Evolutionary conservation across 1,284 basidiomycete genomes (phyloP).

Genomic region (Fomitopsis schrenkii): DNA sequence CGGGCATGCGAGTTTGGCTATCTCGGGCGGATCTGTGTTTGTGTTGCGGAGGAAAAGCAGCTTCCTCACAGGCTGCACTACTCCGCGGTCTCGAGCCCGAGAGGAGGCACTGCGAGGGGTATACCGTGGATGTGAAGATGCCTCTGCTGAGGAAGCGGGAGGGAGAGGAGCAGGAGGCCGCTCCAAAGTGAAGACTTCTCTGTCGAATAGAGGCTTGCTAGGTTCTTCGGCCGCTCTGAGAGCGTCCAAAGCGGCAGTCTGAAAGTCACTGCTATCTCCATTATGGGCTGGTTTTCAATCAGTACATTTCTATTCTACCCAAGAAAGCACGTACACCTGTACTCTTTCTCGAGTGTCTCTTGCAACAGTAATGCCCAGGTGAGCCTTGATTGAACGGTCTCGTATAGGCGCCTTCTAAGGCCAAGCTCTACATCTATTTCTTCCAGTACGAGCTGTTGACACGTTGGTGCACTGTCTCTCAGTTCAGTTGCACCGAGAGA

Average conservation of each 20-base stretch:
- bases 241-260: conserved; percentile 52
- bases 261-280: conserved; percentile 36
- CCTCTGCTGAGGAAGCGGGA: conserved; percentile 12
- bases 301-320: conserved; percentile 1
- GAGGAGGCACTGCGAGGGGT: conserved; percentile 12
- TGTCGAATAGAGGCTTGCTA: conserved; percentile 44
- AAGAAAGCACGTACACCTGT: conserved; percentile 8
- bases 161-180: conserved; percentile 12
- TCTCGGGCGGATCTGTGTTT: conserved; percentile 29
- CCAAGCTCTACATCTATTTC: conserved; percentile 66
- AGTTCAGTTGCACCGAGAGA: neutral
- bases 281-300: neutral
- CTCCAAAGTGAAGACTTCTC: conserved; percentile 29
- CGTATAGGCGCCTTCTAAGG: conserved; percentile 49
- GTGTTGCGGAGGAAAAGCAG: conserved; percentile 41
- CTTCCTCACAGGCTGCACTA: conserved; percentile 32
- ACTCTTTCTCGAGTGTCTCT: conserved; percentile 40
- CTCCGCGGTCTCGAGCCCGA: conserved; percentile 34
- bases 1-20: conserved; percentile 53
- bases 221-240: conserved; percentile 51
- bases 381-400: conserved; percentile 57
- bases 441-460: conserved; percentile 30
- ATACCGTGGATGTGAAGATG: conserved; percentile 4
- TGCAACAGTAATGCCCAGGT: conserved; percentile 61
- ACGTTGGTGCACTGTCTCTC: conserved; percentile 9